Evolutionary conservation across 192 early-diverging fungal species (phyloP).

Genomic region (Backusella psychrophila): DNA sequence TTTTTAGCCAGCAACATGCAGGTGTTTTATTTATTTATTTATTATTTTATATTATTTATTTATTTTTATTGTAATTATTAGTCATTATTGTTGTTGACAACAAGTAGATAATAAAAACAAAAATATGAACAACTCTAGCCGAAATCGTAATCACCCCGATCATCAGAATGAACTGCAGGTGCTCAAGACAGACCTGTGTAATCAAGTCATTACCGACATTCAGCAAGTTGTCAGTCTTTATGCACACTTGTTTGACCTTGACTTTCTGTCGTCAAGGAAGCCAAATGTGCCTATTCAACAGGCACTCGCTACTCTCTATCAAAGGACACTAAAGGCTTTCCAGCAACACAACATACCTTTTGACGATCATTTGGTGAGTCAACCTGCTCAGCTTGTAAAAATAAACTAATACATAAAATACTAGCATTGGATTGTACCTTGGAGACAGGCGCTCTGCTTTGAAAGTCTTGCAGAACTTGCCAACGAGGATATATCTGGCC

Average conservation of each 20-base stretch:
- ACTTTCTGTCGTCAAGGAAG: not conserved
- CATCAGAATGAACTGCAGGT: conserved; percentile 21
- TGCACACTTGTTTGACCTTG: conserved; percentile 16
- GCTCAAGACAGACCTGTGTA: conserved; percentile 25
- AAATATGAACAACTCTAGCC: not conserved
- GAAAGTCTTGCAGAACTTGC: conserved; percentile 18
- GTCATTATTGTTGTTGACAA: not conserved
- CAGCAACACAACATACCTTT: conserved; percentile 13
- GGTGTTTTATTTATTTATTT: no score
- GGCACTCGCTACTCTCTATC: conserved; percentile 14
- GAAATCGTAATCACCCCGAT: conserved; percentile 12
- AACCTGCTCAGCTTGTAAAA: no score
- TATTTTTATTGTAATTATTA: not conserved
- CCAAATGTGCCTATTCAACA: not conserved
- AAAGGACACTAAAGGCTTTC: conserved; percentile 16
- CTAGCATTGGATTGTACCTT: conserved; percentile 31
- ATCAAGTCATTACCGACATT: conserved; percentile 21
- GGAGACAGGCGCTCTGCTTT: conserved; percentile 29
- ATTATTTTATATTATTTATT: no score
- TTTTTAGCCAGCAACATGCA: no score
- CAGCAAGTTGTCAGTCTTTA: conserved; percentile 13
- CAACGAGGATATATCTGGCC: not conserved
- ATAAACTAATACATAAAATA: not conserved
- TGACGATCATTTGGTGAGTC: conserved; percentile 32
- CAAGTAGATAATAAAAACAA: not conserved